Percentiles rank a stretch among this genome's conserved stretches.
Conservation (phyloP, 2,329 filamentous ascomycete genomes). For the Zymoseptoria crescenta region DNA sequence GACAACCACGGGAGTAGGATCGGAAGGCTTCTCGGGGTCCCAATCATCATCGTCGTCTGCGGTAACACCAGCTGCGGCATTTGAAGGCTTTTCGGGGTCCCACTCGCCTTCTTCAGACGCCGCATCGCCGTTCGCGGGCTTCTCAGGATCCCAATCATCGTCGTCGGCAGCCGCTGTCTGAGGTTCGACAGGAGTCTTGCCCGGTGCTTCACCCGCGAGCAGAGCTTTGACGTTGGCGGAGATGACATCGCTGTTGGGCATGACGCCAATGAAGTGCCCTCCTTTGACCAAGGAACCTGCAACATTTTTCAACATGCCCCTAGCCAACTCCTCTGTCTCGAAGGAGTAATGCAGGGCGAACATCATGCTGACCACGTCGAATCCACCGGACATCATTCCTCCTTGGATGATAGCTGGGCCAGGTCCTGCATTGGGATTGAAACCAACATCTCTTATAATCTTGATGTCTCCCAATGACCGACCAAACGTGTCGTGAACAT, state of each 20-base stretch:
- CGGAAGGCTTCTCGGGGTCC: slow-evolving; percentile 39
- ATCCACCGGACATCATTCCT: slow-evolving; percentile 64
- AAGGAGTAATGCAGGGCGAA: slow-evolving; percentile 99
- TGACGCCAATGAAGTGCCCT: slow-evolving; percentile 86
- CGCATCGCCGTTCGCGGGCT: slow-evolving; percentile 27
- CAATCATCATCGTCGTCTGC: slow-evolving; percentile 28
- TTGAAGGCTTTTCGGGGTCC: slow-evolving; percentile 39
- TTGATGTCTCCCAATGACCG: slow-evolving; percentile 73
- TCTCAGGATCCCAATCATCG: slow-evolving; percentile 33
- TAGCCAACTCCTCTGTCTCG: slow-evolving; percentile 80
- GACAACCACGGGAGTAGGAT: slow-evolving; percentile 28
- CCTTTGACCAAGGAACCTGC: slow-evolving; percentile 86
- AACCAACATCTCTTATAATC: slow-evolving; percentile 79
- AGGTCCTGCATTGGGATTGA: slow-evolving; percentile 62
- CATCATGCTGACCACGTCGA: slow-evolving; percentile 98
- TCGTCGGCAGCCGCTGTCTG: slow-evolving; percentile 24
- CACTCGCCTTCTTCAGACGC: slow-evolving; percentile 28
- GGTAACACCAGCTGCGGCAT: slow-evolving; percentile 25
- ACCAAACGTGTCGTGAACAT: slow-evolving; percentile 86
- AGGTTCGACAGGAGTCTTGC: slow-evolving; percentile 27
- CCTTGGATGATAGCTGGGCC: slow-evolving; percentile 52
- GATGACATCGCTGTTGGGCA: slow-evolving; percentile 93
- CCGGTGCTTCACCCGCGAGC: slow-evolving; percentile 50
- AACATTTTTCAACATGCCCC: slow-evolving; percentile 89
- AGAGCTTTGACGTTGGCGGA: slow-evolving; percentile 68